These are phyloP conservation scores for Diaporthe sp. DNA, from an alignment of 2,329 filamentous ascomycete species.

Conservation along the genomic window DNA sequence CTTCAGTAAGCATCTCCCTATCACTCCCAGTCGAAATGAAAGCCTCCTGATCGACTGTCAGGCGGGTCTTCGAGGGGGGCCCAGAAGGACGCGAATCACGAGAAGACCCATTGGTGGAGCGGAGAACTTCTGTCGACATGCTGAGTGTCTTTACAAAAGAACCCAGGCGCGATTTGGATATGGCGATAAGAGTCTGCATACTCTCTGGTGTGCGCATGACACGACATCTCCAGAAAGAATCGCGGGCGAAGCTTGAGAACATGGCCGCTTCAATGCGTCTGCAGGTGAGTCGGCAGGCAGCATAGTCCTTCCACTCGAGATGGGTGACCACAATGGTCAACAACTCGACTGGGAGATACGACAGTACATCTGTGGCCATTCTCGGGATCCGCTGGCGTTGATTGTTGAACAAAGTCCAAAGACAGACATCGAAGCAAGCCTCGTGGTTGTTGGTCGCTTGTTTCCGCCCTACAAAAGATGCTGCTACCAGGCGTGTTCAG, in stretches of 20 bases:
- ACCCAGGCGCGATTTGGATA: not conserved
- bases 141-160: not conserved
- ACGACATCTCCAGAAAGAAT: not conserved
- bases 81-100: not conserved
- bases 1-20: not conserved
- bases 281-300: not conserved
- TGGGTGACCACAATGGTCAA: not conserved
- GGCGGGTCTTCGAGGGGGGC: not conserved
- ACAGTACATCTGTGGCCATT: not conserved
- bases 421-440: too few relatives aligned
- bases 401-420: not conserved
- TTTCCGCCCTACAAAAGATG: too few relatives aligned
- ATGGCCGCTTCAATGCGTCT: not conserved
- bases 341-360: not conserved
- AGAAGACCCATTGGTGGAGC: not conserved
- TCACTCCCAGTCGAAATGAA: not conserved
- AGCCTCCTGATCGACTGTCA: not conserved
- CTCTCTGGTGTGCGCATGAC: conserved; percentile 1
- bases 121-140: not conserved
- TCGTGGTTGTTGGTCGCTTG: too few relatives aligned
- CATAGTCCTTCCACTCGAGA: not conserved
- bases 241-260: not conserved
- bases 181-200: not conserved
- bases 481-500: too few relatives aligned
- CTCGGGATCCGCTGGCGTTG: not conserved